phyloP scores from a whole-genome alignment of 768 basidiomycete species.

The Amanita muscaria region DNA sequence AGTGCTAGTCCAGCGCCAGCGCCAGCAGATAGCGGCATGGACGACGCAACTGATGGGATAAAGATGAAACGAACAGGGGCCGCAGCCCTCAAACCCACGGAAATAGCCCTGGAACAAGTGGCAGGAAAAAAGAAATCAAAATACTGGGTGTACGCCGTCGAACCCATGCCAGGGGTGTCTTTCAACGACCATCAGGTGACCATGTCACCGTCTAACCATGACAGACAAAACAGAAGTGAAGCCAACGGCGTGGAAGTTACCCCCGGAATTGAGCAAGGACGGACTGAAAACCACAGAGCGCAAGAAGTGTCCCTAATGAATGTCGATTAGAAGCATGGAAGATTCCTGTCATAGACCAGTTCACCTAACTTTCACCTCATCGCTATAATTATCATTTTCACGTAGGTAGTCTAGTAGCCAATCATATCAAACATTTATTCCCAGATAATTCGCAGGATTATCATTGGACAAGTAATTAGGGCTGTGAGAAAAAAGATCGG shows the following conservation, averaged over 20 bases:
- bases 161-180: constrained; percentile 33
- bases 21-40: constrained; percentile 11
- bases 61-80: constrained; percentile 49
- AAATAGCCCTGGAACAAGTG: constrained; percentile 66
- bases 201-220: constrained; percentile 2
- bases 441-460: too few species aligned
- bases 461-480: too few species aligned
- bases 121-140: constrained; percentile 80
- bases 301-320: constrained; percentile 1
- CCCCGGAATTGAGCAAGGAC: neutral
- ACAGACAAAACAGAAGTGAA: neutral
- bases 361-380: constrained; percentile 2
- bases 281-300: constrained; percentile 2
- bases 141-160: constrained; percentile 85
- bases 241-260: neutral
- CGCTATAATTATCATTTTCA: constrained; percentile 1
- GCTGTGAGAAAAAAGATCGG: too few species aligned
- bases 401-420: neutral
- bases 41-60: constrained; percentile 26
- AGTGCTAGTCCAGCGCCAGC: constrained; percentile 41
- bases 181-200: neutral
- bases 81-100: constrained; percentile 60
- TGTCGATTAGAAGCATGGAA: constrained; percentile 14
- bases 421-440: neutral
- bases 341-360: neutral